Evolutionary conservation across 441 rosid species (phyloP), one percentile per base, ranked within the genome.

Genomic region (Corymbia calophylla): DNA sequence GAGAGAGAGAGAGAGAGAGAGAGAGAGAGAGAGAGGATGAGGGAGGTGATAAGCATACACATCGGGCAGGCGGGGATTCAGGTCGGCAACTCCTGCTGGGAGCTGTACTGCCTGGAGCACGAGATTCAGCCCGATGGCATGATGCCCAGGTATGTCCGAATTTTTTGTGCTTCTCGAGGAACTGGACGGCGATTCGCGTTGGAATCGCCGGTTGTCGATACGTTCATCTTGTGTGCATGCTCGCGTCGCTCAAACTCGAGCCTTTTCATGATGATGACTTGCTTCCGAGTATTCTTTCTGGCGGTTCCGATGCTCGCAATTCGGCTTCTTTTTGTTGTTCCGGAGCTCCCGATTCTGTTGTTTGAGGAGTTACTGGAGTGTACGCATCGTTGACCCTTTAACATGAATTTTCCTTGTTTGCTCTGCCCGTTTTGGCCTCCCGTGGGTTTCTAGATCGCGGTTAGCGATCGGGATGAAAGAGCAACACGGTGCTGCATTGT

Each of bases 31-130:
- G 86, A 53, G 60, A 60, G 87, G 87, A 96, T 96, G 98, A 96
- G 98, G 89, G 98, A 96, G 86, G 91, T 96, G 16, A 94, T 96
- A 31, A 96, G 98, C 91, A 91, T 96, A 31, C 98, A 96, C 89
- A 95, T 96, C 53, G 97, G 97, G 8, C 97, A 96, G 88, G 97
- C 97, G 29, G 98, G 98, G 87, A 95, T 96, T 91, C 97, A 95
- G 93, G 98, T 95, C 54, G 98, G 97, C 39, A 96, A 96, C 92
- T 87, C 97, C 4, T 96, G 97, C 87, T 96, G 97, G 96, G 97
- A 96, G 91, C 96, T 95, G 86, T 94, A 95, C 89, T 95, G 96
- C 91, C 95, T 95, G 88, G 97, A 96, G 92, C 97, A 96, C 95
- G 97, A 93, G 13, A 95, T 96, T 87, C 96, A 95, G 2, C 96